Conservation (phyloP, 148 eudicot genomes). For the Nyssa sinensis region DNA sequence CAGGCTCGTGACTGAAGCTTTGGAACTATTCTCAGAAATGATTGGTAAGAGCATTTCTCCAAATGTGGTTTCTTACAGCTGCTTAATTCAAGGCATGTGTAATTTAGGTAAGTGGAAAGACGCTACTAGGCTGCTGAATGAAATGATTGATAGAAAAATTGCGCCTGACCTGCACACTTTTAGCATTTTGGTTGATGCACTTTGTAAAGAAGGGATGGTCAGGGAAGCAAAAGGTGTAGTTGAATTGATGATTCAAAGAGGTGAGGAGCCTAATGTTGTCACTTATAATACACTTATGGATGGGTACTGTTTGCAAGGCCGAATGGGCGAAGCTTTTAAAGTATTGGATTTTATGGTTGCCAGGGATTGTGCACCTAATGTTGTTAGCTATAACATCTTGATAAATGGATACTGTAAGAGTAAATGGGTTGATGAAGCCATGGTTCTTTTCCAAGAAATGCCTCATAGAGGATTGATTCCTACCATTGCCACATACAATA, state of each 20-base stretch:
- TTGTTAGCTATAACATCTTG: slow-evolving; percentile 5
- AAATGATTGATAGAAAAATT: background rate
- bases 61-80: slow-evolving; percentile 14
- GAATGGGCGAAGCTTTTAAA: background rate
- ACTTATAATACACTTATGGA: slow-evolving; percentile 1
- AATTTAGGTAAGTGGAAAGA: slow-evolving; percentile 15
- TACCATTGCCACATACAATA: background rate
- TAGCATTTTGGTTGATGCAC: background rate
- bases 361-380: background rate
- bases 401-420: slow-evolving; percentile 13
- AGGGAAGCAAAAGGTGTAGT: background rate
- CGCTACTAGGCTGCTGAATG: background rate
- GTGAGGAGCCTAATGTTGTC: background rate
- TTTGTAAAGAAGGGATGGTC: slow-evolving; percentile 9
- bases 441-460: background rate
- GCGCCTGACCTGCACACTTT: background rate
- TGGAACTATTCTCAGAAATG: slow-evolving; percentile 11
- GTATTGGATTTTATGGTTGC: background rate
- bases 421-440: slow-evolving; percentile 1
- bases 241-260: too few species aligned
- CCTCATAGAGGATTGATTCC: background rate
- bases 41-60: slow-evolving; percentile 18
- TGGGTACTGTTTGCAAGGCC: slow-evolving; percentile 7
- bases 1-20: too few species aligned
- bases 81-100: slow-evolving; percentile 19